These are phyloP conservation scores for Orbilia ellipsospora DNA, from an alignment of 2,329 filamentous ascomycete species.

Conservation along the genomic window DNA sequence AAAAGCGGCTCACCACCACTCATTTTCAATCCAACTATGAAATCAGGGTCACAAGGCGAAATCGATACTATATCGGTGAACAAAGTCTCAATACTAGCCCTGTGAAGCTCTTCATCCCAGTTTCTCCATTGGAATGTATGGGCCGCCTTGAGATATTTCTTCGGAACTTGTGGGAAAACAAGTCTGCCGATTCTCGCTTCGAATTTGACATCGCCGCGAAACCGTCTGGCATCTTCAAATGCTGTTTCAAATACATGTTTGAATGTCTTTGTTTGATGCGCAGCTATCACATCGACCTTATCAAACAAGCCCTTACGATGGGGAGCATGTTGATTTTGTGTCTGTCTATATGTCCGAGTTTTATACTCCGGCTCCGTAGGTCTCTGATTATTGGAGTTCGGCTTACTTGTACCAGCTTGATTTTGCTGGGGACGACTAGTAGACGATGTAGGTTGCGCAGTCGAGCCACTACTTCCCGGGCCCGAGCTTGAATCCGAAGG, in stretches of 20 bases:
- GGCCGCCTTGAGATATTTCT: constrained; percentile 42
- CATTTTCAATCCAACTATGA: constrained; percentile 51
- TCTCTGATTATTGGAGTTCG: constrained; percentile 8
- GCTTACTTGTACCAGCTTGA: neutral
- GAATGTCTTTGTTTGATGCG: constrained; percentile 24
- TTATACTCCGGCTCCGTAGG: constrained; percentile 26
- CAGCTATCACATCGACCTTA: constrained; percentile 17
- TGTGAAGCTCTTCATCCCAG: constrained; percentile 39
- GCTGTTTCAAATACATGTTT: constrained; percentile 38
- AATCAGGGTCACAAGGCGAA: constrained; percentile 54
- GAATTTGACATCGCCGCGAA: constrained; percentile 48
- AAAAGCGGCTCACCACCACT: constrained; percentile 62
- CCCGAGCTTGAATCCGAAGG: constrained; percentile 1
- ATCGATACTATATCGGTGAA: constrained; percentile 52
- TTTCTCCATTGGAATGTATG: constrained; percentile 46
- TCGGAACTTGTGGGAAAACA: constrained; percentile 42
- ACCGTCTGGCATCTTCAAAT: constrained; percentile 53
- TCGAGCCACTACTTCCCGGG: constrained; percentile 10
- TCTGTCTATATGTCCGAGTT: constrained; percentile 36
- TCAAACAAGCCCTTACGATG: constrained; percentile 29
- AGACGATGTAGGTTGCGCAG: neutral
- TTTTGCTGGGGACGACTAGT: constrained; percentile 8
- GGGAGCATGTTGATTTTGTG: constrained; percentile 40
- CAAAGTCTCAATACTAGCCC: constrained; percentile 25
- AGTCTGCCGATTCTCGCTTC: constrained; percentile 54